phyloP scores from a whole-genome alignment of 495 filamentous ascomycete species.

The Penicillium silybi region DNA sequence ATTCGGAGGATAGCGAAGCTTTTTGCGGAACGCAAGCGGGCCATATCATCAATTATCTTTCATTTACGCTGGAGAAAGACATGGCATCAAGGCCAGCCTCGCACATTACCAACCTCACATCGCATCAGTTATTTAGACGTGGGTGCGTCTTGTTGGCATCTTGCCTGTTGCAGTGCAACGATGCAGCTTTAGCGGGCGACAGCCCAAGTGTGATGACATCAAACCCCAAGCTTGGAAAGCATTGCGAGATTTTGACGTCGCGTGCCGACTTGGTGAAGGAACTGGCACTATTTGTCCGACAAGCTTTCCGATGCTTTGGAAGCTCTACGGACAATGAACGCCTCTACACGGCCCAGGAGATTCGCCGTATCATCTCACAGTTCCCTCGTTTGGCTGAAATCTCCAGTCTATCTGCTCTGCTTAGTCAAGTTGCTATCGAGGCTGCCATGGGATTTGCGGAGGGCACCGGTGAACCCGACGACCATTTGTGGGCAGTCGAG shows the following conservation, averaged over 20 bases:
- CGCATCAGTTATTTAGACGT: slow-evolving; percentile 31
- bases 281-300: slow-evolving; percentile 31
- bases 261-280: slow-evolving; percentile 36
- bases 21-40: slow-evolving; percentile 22
- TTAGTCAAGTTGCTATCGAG: slow-evolving; percentile 41
- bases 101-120: slow-evolving; percentile 8
- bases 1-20: slow-evolving; percentile 7
- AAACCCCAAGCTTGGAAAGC: slow-evolving; percentile 12
- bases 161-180: slow-evolving; percentile 32
- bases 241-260: slow-evolving; percentile 18
- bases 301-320: slow-evolving; percentile 36
- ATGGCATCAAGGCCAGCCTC: slow-evolving; percentile 12
- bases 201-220: not conserved
- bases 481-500: slow-evolving; percentile 48
- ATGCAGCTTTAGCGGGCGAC: slow-evolving; percentile 12
- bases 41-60: slow-evolving; percentile 25
- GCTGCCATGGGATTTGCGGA: slow-evolving; percentile 48
- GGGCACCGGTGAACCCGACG: slow-evolving; percentile 40
- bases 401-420: slow-evolving; percentile 24
- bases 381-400: slow-evolving; percentile 24
- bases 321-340: slow-evolving; percentile 22
- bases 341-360: slow-evolving; percentile 18
- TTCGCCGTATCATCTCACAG: slow-evolving; percentile 29
- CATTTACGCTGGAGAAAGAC: slow-evolving; percentile 23
- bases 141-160: slow-evolving; percentile 36